Percentiles rank a stretch among this genome's conserved stretches.
These are phyloP conservation scores for Plasmodium vivax DNA, from an alignment of 169 alveolate genomes.

Conservation along the genomic window DNA sequence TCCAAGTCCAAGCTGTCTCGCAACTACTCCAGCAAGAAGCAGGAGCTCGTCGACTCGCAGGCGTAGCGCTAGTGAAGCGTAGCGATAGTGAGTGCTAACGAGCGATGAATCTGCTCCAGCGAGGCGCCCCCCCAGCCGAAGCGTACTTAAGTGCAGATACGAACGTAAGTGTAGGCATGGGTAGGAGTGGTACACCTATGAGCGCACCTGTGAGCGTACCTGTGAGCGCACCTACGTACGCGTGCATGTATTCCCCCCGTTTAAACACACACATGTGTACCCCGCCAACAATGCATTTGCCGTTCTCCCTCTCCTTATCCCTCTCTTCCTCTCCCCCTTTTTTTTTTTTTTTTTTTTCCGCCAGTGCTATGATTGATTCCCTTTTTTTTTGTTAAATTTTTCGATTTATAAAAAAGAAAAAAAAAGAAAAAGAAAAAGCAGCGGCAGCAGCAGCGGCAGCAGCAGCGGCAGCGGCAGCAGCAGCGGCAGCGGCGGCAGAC, in stretches of 20 bases:
- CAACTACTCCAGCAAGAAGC: slow-evolving; percentile 52
- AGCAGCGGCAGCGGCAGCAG: too few relatives aligned
- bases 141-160: neutral
- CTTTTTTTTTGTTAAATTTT: slow-evolving; percentile 55
- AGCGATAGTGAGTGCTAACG: neutral
- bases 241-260: neutral
- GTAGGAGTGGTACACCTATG: neutral
- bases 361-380: neutral
- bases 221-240: neutral
- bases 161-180: neutral
- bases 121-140: neutral
- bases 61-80: neutral
- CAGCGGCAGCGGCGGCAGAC: neutral
- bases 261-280: neutral
- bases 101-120: neutral
- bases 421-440: neutral
- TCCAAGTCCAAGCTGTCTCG: slow-evolving; percentile 42
- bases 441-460: too few relatives aligned
- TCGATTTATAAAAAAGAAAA: slow-evolving; percentile 22
- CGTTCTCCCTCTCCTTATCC: neutral
- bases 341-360: neutral
- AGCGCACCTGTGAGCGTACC: neutral
- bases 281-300: neutral
- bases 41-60: slow-evolving; percentile 46
- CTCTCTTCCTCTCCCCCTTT: neutral